Percentiles rank a stretch among this genome's conserved stretches.
Evolutionary conservation across 1,284 basidiomycete species (phyloP).

Genomic region (Irpex rosettiformis): DNA sequence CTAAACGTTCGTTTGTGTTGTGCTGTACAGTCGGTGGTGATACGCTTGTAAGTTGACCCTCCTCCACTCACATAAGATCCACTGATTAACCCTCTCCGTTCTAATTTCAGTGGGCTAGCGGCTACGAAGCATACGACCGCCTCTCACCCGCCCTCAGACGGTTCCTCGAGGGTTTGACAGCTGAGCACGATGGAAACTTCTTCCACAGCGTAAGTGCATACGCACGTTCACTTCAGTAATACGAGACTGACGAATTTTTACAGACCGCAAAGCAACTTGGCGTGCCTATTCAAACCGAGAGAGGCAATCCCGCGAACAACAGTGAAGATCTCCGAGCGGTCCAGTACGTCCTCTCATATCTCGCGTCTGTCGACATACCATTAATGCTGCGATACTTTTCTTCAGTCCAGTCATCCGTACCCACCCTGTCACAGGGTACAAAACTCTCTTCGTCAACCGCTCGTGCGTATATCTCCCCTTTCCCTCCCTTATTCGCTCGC

Average conservation of each 20-base stretch:
- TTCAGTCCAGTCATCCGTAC: slow-evolving; percentile 46
- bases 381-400: neutral
- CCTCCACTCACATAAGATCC: neutral
- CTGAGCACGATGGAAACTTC: slow-evolving; percentile 50
- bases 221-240: neutral
- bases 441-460: slow-evolving; percentile 62
- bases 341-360: slow-evolving; percentile 37
- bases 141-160: slow-evolving; percentile 53
- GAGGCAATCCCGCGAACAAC: slow-evolving; percentile 25
- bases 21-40: slow-evolving; percentile 28
- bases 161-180: slow-evolving; percentile 59
- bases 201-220: slow-evolving; percentile 32
- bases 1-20: no score
- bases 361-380: neutral
- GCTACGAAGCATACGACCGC: slow-evolving; percentile 63
- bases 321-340: slow-evolving; percentile 53
- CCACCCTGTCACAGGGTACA: slow-evolving; percentile 65
- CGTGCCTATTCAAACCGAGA: slow-evolving; percentile 11
- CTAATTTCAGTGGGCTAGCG: slow-evolving; percentile 32
- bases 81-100: neutral
- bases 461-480: slow-evolving; percentile 22
- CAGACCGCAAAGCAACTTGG: slow-evolving; percentile 12
- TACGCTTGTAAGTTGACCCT: slow-evolving; percentile 25
- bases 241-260: neutral
- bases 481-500: neutral